phyloP scores from a whole-genome alignment of 192 early-diverging fungal species.

The Podila horticola region DNA sequence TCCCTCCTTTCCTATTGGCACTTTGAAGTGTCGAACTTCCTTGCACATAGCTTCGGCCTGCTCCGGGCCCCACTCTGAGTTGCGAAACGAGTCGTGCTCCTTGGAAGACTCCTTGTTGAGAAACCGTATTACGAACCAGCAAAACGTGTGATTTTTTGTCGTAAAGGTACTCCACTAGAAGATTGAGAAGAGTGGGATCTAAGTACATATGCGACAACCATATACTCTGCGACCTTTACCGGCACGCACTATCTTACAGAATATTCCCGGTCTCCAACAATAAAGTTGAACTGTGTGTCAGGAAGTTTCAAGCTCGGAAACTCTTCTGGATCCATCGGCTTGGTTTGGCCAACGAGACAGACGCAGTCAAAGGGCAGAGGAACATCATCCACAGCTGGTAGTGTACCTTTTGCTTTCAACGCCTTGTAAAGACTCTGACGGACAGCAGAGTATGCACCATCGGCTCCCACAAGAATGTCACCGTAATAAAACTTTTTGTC shows the following conservation, averaged over 20 bases:
- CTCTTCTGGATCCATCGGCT: slow-evolving; percentile 22
- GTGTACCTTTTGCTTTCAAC: slow-evolving; percentile 6
- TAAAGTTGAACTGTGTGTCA: slow-evolving; percentile 1
- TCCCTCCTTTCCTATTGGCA: neutral
- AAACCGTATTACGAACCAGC: slow-evolving; percentile 12
- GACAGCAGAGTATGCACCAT: slow-evolving; percentile 36
- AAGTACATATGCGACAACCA: too few relatives aligned
- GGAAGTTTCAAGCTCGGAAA: slow-evolving; percentile 20
- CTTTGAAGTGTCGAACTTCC: neutral
- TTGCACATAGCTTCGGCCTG: neutral
- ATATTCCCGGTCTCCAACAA: too few relatives aligned
- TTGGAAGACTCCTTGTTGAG: neutral
- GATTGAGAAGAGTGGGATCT: too few relatives aligned
- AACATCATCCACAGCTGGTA: slow-evolving; percentile 22
- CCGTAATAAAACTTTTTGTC: slow-evolving; percentile 18
- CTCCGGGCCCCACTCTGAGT: slow-evolving; percentile 5
- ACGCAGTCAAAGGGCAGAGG: slow-evolving; percentile 8
- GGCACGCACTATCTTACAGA: neutral
- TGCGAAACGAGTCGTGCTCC: slow-evolving; percentile 13
- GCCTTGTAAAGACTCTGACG: slow-evolving; percentile 31
- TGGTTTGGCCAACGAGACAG: slow-evolving; percentile 23
- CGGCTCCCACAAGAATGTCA: slow-evolving; percentile 39
- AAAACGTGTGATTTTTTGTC: slow-evolving; percentile 13
- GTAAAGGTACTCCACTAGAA: slow-evolving; percentile 18
- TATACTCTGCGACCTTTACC: neutral